A percentile compares a stretch with the other conserved stretches of the same genome.
Evolutionary conservation across 768 basidiomycete genomes (phyloP).

Genomic region (Trametes cingulata): DNA sequence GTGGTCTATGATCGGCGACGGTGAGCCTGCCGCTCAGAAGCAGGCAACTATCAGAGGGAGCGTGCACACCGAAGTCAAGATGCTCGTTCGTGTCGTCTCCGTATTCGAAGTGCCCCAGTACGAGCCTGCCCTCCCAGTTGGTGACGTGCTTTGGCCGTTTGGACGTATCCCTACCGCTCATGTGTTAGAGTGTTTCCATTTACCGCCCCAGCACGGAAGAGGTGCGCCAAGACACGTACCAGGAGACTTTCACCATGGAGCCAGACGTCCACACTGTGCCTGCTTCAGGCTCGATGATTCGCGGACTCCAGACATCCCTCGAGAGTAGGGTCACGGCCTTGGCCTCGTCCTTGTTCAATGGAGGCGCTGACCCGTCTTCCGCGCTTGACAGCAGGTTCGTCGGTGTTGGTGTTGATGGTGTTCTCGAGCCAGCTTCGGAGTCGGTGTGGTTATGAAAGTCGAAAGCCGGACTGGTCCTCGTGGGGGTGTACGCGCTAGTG

Average conservation of each 20-base stretch:
- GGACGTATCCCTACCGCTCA: slow-evolving; percentile 46
- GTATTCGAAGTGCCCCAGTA: slow-evolving; percentile 50
- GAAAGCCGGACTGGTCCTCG: not conserved
- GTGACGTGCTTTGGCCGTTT: slow-evolving; percentile 31
- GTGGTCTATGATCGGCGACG: slow-evolving; percentile 45
- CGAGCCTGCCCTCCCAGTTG: slow-evolving; percentile 49
- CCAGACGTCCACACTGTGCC: slow-evolving; percentile 54
- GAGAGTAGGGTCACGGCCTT: not conserved
- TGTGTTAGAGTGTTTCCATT: not conserved
- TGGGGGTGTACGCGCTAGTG: not conserved
- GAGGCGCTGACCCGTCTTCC: too few relatives aligned
- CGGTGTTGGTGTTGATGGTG: not conserved
- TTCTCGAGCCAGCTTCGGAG: not conserved
- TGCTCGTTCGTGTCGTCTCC: slow-evolving; percentile 47
- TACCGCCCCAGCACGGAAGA: slow-evolving; percentile 6
- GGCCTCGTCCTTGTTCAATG: not conserved
- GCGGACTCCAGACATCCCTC: slow-evolving; percentile 47
- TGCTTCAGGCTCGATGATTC: slow-evolving; percentile 48
- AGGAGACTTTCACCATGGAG: slow-evolving; percentile 48
- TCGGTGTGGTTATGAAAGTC: slow-evolving; percentile 1
- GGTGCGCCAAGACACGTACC: slow-evolving; percentile 39
- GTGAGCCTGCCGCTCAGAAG: not conserved
- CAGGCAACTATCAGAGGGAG: not conserved
- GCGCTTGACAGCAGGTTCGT: not conserved
- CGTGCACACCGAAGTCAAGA: slow-evolving; percentile 49